Conservation (phyloP, 306 rosid species). For the Dryas drummondii region DNA sequence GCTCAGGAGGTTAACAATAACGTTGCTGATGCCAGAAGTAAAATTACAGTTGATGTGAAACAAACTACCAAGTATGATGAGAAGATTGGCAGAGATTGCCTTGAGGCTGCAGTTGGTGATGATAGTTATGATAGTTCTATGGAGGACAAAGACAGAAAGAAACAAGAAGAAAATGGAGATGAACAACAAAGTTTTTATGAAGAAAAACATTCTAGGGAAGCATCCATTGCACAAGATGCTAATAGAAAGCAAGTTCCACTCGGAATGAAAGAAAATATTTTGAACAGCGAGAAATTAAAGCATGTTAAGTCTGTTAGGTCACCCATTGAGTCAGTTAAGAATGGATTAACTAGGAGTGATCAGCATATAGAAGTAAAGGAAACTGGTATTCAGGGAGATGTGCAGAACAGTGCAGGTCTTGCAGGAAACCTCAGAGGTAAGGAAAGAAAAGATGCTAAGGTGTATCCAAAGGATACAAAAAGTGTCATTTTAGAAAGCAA, state of each 20-base stretch:
- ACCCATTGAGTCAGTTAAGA: conserved; percentile 52
- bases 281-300: conserved; percentile 56
- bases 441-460: conserved; percentile 66
- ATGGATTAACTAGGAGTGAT: conserved; percentile 38
- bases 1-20: conserved; percentile 33
- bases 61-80: conserved; percentile 27
- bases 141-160: conserved; percentile 36
- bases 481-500: conserved; percentile 59
- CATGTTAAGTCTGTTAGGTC: conserved; percentile 85
- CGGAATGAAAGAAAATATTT: conserved; percentile 37
- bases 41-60: conserved; percentile 23
- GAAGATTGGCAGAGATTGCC: conserved; percentile 26
- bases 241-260: conserved; percentile 31
- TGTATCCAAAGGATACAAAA: conserved; percentile 71
- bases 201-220: conserved; percentile 38
- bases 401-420: conserved; percentile 38
- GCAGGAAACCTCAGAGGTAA: conserved; percentile 46
- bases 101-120: conserved; percentile 32
- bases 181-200: conserved; percentile 32
- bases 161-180: conserved; percentile 21
- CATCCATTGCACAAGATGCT: conserved; percentile 27
- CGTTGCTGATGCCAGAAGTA: conserved; percentile 20
- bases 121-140: conserved; percentile 29
- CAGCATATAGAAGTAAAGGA: conserved; percentile 48
- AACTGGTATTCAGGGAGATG: conserved; percentile 46